phyloP scores from a whole-genome alignment of 116 monocot species.

The Iris pallida region DNA sequence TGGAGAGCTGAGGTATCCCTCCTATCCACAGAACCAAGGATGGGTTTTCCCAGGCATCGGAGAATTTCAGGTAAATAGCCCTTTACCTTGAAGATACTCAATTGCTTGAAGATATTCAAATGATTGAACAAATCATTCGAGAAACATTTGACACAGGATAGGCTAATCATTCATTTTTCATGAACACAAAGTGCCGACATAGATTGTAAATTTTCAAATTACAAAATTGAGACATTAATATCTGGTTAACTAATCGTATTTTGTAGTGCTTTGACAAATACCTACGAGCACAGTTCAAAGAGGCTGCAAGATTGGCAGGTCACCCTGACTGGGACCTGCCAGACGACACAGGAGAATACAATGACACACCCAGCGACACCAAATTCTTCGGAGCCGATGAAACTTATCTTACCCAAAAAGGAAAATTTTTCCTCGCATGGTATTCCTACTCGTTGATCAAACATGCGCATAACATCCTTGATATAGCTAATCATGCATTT shows the following conservation, averaged over 20 bases:
- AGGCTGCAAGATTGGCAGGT: slow-evolving; percentile 32
- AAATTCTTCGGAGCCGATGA: slow-evolving; percentile 29
- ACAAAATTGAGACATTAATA: no score
- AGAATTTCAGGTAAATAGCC: slow-evolving; percentile 8
- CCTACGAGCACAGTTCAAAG: slow-evolving; percentile 32
- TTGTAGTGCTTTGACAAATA: slow-evolving; percentile 53
- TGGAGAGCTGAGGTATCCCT: slow-evolving; percentile 57
- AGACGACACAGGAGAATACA: slow-evolving; percentile 50
- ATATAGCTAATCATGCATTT: slow-evolving; percentile 39
- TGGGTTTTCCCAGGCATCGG: slow-evolving; percentile 54
- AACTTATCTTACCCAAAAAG: slow-evolving; percentile 26
- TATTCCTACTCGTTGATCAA: slow-evolving; percentile 46
- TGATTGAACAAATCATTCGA: no score
- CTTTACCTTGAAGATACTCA: no score
- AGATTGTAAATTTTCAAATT: no score
- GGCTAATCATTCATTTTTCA: no score
- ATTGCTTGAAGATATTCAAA: no score
- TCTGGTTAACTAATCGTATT: neutral
- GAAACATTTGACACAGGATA: no score
- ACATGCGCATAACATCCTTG: slow-evolving; percentile 43
- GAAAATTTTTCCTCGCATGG: slow-evolving; percentile 49
- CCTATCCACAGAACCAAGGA: slow-evolving; percentile 39
- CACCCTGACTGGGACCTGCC: slow-evolving; percentile 43
- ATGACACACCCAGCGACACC: slow-evolving; percentile 34
- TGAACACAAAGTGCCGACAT: no score